Conservation (phyloP, 495 filamentous ascomycete genomes). For the Penicillium cataractarum region DNA sequence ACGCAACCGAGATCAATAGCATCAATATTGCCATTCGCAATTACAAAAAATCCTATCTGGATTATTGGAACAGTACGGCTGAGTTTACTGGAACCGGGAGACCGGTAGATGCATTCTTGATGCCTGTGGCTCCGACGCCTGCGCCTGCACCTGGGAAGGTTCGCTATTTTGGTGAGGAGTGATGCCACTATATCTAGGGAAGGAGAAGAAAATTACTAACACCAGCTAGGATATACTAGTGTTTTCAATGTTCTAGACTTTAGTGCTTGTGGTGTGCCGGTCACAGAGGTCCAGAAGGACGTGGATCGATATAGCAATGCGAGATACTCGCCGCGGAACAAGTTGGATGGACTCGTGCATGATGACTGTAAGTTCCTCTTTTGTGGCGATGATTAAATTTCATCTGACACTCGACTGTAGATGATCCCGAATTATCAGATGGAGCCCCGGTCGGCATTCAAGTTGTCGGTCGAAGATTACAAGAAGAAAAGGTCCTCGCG, state of each 20-base stretch:
- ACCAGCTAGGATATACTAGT: not conserved
- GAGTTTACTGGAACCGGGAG: not conserved
- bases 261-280: not conserved
- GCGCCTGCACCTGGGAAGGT: not conserved
- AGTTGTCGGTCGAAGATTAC: not conserved
- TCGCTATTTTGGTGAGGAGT: not conserved
- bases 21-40: not conserved
- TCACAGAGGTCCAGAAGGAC: not conserved
- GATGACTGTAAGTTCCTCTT: not conserved
- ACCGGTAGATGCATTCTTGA: not conserved
- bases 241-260: not conserved
- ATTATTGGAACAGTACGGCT: not conserved
- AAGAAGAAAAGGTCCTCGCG: not conserved
- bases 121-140: not conserved
- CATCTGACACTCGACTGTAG: not conserved
- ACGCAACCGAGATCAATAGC: not conserved
- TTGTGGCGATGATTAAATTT: not conserved
- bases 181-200: not conserved
- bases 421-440: not conserved
- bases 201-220: not conserved
- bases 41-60: not conserved
- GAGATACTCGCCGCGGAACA: not conserved
- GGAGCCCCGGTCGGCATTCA: not conserved
- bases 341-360: not conserved
- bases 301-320: no score